Conservation (phyloP, 768 basidiomycete genomes). For the Serendipita sp. region DNA sequence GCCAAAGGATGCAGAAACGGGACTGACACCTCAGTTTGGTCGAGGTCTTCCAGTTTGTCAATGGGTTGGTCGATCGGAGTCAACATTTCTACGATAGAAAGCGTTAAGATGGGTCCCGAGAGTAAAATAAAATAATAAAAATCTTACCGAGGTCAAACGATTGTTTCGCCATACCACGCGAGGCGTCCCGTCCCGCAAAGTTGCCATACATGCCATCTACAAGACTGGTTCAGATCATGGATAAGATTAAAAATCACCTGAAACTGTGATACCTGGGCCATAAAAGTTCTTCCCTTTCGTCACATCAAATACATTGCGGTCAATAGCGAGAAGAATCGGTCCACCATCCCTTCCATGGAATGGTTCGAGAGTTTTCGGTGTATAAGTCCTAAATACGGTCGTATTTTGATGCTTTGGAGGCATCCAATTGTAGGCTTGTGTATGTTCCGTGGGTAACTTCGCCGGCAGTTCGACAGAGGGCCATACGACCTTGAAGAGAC, state of each 20-base stretch:
- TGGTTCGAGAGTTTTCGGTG: slow-evolving; percentile 52
- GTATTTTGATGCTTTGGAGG: slow-evolving; percentile 68
- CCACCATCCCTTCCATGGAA: slow-evolving; percentile 49
- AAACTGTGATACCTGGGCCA: slow-evolving; percentile 58
- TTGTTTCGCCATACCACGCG: slow-evolving; percentile 94
- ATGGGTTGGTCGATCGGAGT: slow-evolving; percentile 74
- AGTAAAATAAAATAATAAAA: neutral
- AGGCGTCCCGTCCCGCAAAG: slow-evolving; percentile 93
- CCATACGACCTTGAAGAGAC: neutral
- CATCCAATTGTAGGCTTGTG: slow-evolving; percentile 80
- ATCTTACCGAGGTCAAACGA: slow-evolving; percentile 76
- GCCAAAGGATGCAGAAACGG: neutral
- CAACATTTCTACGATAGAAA: slow-evolving; percentile 53
- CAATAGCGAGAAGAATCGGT: slow-evolving; percentile 74
- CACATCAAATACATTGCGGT: slow-evolving; percentile 84
- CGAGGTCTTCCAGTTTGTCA: slow-evolving; percentile 68
- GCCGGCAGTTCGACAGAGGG: slow-evolving; percentile 17
- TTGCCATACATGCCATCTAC: slow-evolving; percentile 92
- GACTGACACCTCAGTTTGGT: slow-evolving; percentile 65
- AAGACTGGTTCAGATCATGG: too few relatives aligned
- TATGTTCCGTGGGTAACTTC: slow-evolving; percentile 49
- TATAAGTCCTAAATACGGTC: slow-evolving; percentile 60
- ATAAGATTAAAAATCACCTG: neutral
- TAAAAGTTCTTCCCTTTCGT: slow-evolving; percentile 81
- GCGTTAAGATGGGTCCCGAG: slow-evolving; percentile 3